phyloP scores from a whole-genome alignment of 495 filamentous ascomycete genomes.

The Penicillium crystallinum region DNA sequence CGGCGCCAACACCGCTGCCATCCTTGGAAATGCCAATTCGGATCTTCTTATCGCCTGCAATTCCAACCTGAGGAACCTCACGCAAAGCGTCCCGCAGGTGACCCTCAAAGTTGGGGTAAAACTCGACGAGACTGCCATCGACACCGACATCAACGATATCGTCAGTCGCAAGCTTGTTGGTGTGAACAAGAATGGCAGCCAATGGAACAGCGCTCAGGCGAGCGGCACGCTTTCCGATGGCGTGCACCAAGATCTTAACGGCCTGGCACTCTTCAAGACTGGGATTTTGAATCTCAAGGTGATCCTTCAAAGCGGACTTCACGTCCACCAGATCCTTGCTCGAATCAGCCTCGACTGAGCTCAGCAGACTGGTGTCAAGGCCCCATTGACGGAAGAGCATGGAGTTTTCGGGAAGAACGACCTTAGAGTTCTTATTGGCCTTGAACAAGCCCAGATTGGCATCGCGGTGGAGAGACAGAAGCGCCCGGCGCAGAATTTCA shows the following conservation, averaged over 20 bases:
- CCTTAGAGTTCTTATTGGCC: conserved; percentile 65
- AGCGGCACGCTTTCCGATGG: conserved; percentile 83
- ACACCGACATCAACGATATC: conserved; percentile 83
- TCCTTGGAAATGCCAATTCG: conserved; percentile 93
- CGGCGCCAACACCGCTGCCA: conserved; percentile 86
- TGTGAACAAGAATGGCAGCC: conserved; percentile 71
- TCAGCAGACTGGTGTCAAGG: conserved; percentile 82
- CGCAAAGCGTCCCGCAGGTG: conserved; percentile 71
- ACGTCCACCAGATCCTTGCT: conserved; percentile 57
- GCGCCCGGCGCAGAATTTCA: conserved; percentile 77
- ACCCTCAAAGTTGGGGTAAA: conserved; percentile 81
- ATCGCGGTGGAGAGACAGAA: conserved; percentile 62
- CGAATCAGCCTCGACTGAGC: conserved; percentile 70
- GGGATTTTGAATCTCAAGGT: conserved; percentile 65
- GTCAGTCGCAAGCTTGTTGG: conserved; percentile 57
- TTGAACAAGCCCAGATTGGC: conserved; percentile 60
- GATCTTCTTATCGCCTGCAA: conserved; percentile 68
- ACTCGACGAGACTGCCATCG: conserved; percentile 85
- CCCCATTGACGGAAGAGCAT: conserved; percentile 78
- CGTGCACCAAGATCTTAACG: conserved; percentile 71
- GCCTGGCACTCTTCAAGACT: conserved; percentile 74
- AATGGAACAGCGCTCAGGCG: conserved; percentile 85
- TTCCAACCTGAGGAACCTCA: conserved; percentile 65
- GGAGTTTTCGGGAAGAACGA: conserved; percentile 56
- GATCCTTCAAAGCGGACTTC: conserved; percentile 68